Conservation (phyloP, 768 basidiomycete species). For the Phylloporus scabripes region DNA sequence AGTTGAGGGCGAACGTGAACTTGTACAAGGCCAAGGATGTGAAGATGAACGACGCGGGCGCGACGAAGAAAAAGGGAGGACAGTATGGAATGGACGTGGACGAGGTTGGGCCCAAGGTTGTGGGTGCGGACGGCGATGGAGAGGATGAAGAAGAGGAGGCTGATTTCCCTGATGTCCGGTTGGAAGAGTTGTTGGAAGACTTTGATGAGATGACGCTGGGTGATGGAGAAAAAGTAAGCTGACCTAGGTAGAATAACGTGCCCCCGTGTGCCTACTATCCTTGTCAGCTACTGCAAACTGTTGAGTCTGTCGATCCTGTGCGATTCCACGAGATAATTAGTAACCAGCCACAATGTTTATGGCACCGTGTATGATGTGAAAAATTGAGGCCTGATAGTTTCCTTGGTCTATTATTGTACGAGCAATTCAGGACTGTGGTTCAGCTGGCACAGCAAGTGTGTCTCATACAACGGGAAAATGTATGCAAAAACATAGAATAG, state of each 20-base stretch:
- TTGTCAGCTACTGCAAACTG: too few relatives aligned
- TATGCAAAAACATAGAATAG: too few relatives aligned
- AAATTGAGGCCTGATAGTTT: too few relatives aligned
- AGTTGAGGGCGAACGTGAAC: constrained; percentile 82
- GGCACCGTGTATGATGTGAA: too few relatives aligned
- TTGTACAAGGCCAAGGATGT: constrained; percentile 69
- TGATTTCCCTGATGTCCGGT: constrained; percentile 83
- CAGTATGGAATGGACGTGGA: constrained; percentile 64
- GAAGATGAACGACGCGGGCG: constrained; percentile 42
- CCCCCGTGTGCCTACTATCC: too few relatives aligned
- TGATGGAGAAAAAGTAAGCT: constrained; percentile 25
- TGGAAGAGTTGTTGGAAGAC: constrained; percentile 85
- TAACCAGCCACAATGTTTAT: too few relatives aligned
- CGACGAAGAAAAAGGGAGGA: constrained; percentile 20
- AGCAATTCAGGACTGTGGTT: too few relatives aligned
- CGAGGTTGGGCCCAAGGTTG: constrained; percentile 31
- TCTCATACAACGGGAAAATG: too few relatives aligned
- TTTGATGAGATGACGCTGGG: constrained; percentile 88
- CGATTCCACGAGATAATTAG: too few relatives aligned
- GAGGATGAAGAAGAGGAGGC: constrained; percentile 60
- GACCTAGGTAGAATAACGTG: background rate
- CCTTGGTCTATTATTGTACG: too few relatives aligned
- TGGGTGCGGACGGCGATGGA: constrained; percentile 20
- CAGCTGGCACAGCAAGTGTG: too few relatives aligned
- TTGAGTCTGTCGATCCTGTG: too few relatives aligned